Evolutionary conservation across 2,329 filamentous ascomycete genomes (phyloP).

Genomic region (Drechslerella stenobrocha): DNA sequence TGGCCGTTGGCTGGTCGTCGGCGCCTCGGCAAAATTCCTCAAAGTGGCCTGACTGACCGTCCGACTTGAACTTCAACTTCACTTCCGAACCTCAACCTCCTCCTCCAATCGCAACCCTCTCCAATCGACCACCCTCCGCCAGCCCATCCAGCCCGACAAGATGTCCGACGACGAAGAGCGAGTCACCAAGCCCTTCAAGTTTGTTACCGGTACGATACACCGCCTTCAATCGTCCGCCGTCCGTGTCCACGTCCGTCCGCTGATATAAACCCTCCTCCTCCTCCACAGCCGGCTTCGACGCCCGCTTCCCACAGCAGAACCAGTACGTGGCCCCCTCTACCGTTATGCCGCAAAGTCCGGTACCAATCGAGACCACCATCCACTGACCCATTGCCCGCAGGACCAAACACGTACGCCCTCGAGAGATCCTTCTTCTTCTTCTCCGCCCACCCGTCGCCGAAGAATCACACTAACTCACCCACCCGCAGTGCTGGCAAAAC

Average conservation of each 20-base stretch:
- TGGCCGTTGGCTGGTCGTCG: background rate
- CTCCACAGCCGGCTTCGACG: conserved; percentile 78
- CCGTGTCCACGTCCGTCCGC: conserved; percentile 50
- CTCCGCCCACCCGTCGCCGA: background rate
- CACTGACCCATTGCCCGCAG: conserved; percentile 16
- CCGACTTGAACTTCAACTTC: conserved; percentile 12
- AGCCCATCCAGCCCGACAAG: conserved; percentile 30
- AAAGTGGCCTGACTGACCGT: conserved; percentile 43
- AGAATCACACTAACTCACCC: background rate
- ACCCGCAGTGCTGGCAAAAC: conserved; percentile 98
- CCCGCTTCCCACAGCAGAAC: conserved; percentile 98
- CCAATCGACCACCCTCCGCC: conserved; percentile 14
- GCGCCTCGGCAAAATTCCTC: conserved; percentile 43
- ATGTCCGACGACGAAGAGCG: conserved; percentile 82
- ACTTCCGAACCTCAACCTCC: conserved; percentile 14
- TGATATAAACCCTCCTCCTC: conserved; percentile 53
- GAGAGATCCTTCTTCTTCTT: background rate
- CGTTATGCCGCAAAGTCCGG: background rate
- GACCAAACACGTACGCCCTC: conserved; percentile 53
- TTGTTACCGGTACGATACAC: conserved; percentile 84
- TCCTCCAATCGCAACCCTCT: background rate
- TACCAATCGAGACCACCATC: background rate
- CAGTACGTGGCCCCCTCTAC: conserved; percentile 60
- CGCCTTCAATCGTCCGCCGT: conserved; percentile 48
- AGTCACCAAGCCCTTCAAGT: conserved; percentile 99